Evolutionary conservation across 306 rosid genomes (phyloP).

Genomic region (Castanea sativa): DNA sequence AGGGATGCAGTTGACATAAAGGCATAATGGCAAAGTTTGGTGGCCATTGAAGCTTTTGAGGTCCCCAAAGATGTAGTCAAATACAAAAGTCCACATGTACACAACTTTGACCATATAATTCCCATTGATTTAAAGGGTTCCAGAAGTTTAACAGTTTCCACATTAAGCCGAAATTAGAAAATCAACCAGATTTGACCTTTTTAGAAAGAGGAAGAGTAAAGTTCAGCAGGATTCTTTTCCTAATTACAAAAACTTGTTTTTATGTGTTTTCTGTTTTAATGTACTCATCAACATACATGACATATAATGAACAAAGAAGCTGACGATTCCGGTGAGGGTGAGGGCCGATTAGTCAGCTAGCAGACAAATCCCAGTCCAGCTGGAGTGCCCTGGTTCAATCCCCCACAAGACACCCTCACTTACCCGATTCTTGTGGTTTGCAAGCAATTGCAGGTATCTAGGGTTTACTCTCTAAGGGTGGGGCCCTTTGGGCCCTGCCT

Average conservation of each 20-base stretch:
- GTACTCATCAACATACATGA: background rate
- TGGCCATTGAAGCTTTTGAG: background rate
- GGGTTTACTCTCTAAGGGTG: no score
- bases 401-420: no score
- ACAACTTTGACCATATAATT: background rate
- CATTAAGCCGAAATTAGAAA: background rate
- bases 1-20: background rate
- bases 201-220: background rate
- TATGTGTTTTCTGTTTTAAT: background rate
- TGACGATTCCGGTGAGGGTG: no score
- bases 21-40: background rate
- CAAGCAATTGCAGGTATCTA: no score
- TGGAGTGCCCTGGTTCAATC: no score
- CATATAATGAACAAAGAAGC: background rate
- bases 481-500: no score
- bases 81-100: background rate
- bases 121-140: background rate
- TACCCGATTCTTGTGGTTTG: no score
- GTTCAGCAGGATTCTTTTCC: background rate
- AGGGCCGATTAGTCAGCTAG: no score
- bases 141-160: background rate
- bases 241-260: background rate
- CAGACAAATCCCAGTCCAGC: no score
- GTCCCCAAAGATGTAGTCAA: background rate
- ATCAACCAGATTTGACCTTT: background rate